These are phyloP conservation scores for Cystofilobasidium macerans DNA, from an alignment of 768 basidiomycete genomes.

Conservation along the genomic window DNA sequence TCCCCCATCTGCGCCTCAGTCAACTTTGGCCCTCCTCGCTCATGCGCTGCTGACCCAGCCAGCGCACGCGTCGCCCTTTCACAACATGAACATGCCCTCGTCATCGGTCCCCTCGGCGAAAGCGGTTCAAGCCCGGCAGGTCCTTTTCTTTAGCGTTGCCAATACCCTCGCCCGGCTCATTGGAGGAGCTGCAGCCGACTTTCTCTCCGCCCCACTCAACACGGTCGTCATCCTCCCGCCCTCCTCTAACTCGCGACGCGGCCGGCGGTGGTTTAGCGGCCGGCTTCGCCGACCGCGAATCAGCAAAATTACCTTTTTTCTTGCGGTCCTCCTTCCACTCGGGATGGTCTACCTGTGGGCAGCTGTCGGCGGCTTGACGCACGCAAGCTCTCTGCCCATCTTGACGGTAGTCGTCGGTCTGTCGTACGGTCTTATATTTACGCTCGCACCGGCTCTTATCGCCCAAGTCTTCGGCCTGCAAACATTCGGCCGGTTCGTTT, in stretches of 20 bases:
- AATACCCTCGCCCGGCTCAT: slow-evolving; percentile 18
- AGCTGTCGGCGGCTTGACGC: slow-evolving; percentile 4
- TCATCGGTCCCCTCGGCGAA: not conserved
- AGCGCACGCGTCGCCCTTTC: not conserved
- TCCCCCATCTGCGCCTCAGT: not conserved
- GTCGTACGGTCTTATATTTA: slow-evolving; percentile 16
- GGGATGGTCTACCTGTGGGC: slow-evolving; percentile 4
- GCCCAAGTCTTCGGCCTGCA: slow-evolving; percentile 6
- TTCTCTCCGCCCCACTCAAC: slow-evolving; percentile 2
- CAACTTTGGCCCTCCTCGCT: not conserved
- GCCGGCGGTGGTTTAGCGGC: too few species aligned
- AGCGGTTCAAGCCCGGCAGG: slow-evolving; percentile 19
- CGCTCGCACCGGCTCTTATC: slow-evolving; percentile 7
- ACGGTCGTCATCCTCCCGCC: not conserved
- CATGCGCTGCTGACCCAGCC: not conserved
- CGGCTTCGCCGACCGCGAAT: not conserved
- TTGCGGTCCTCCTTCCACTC: slow-evolving; percentile 1
- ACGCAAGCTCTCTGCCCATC: not conserved
- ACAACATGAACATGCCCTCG: too few species aligned
- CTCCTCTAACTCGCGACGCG: not conserved
- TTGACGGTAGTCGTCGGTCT: slow-evolving; percentile 17
- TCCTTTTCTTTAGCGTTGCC: slow-evolving; percentile 17
- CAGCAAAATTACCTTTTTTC: slow-evolving; percentile 10
- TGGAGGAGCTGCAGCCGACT: slow-evolving; percentile 15
- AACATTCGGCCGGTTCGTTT: slow-evolving; percentile 7